Percentiles rank a stretch among this genome's conserved stretches.
Evolutionary conservation across 768 basidiomycete genomes (phyloP).

Genomic region (Tricholoma sp.): DNA sequence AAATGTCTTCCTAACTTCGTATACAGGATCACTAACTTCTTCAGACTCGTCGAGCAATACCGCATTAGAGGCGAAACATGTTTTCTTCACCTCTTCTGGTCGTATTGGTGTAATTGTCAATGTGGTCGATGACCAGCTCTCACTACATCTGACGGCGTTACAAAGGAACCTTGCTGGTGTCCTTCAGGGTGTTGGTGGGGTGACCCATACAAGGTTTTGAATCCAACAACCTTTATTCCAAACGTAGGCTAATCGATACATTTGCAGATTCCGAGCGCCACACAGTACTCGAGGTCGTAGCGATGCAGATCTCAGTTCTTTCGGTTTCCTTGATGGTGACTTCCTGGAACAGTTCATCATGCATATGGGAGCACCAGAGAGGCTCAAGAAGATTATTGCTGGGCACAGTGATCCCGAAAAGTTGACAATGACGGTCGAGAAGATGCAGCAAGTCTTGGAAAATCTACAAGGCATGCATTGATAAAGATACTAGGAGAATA

Average conservation of each 20-base stretch:
- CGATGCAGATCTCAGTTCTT: slow-evolving; percentile 50
- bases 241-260: background rate
- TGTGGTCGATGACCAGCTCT: slow-evolving; percentile 43
- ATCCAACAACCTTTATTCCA: background rate
- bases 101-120: slow-evolving; percentile 71
- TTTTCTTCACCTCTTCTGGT: slow-evolving; percentile 78
- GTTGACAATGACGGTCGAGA: slow-evolving; percentile 39
- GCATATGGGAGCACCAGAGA: slow-evolving; percentile 31
- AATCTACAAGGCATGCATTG: slow-evolving; percentile 54
- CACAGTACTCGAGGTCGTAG: slow-evolving; percentile 49
- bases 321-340: slow-evolving; percentile 86
- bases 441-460: slow-evolving; percentile 42
- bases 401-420: slow-evolving; percentile 58
- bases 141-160: slow-evolving; percentile 59
- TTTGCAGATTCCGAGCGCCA: slow-evolving; percentile 63
- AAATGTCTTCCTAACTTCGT: slow-evolving; percentile 1
- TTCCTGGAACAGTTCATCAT: slow-evolving; percentile 68
- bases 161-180: slow-evolving; percentile 68
- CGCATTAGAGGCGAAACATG: slow-evolving; percentile 47
- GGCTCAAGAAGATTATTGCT: slow-evolving; percentile 46
- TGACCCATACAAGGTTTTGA: slow-evolving; percentile 57
- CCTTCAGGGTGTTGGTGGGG: slow-evolving; percentile 47
- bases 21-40: slow-evolving; percentile 50
- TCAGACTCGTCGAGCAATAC: slow-evolving; percentile 37
- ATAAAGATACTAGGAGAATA: slow-evolving; percentile 15